Evolutionary conservation across 257 asterid species (phyloP).

Genomic region (Osmanthus fragrans): DNA sequence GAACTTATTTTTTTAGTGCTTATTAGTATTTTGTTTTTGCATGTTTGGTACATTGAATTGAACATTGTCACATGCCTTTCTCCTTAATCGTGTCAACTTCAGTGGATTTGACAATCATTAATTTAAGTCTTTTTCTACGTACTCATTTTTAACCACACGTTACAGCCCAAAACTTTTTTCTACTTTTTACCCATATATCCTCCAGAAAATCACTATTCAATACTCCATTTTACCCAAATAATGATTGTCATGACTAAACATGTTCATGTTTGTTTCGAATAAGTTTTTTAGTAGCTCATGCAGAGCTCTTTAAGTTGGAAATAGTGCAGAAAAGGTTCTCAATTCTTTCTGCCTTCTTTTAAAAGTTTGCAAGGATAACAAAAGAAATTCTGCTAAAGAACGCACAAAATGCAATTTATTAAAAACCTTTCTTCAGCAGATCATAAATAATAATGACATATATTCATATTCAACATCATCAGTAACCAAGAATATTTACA

Average conservation of each 20-base stretch:
- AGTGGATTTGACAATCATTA: no score
- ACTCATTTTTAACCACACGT: no score
- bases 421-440: neutral
- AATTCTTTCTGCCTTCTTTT: neutral
- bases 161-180: no score
- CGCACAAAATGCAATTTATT: neutral
- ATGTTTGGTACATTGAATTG: no score
- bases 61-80: neutral
- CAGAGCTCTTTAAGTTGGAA: neutral
- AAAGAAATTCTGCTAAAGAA: neutral
- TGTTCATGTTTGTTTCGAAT: neutral
- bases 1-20: no score
- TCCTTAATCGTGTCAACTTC: no score
- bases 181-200: no score
- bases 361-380: neutral
- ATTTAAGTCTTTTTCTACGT: no score
- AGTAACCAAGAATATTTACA: neutral
- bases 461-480: neutral
- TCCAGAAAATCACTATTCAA: no score
- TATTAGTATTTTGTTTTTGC: no score
- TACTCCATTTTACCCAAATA: no score
- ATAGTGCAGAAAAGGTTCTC: neutral
- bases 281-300: neutral
- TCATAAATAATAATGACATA: neutral
- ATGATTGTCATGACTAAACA: no score